Evolutionary conservation across 2,329 filamentous ascomycete species (phyloP).

Genomic region (Xylariaceae sp.): DNA sequence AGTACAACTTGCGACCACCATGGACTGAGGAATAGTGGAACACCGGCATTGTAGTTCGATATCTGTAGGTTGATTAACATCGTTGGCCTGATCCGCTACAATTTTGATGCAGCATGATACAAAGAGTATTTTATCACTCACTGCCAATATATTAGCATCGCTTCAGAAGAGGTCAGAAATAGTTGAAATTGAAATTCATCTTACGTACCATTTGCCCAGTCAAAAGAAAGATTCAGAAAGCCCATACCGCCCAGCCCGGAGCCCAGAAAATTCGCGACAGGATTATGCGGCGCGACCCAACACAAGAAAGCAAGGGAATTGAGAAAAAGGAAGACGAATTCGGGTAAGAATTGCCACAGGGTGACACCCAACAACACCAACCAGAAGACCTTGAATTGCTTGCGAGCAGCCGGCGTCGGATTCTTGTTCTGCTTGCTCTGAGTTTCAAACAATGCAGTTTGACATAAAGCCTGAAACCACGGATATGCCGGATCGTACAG

Average conservation of each 20-base stretch:
- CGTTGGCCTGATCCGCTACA: too few relatives aligned
- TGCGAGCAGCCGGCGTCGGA: conserved; percentile 44
- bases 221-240: conserved; percentile 54
- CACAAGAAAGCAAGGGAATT: conserved; percentile 59
- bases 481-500: conserved; percentile 56
- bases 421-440: conserved; percentile 49
- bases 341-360: conserved; percentile 59
- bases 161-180: too few relatives aligned
- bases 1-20: conserved; percentile 57
- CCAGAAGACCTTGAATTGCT: conserved; percentile 57
- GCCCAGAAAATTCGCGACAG: conserved; percentile 57
- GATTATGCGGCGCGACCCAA: conserved; percentile 58
- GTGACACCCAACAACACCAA: conserved; percentile 47
- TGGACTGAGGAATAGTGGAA: conserved; percentile 47
- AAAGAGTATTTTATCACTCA: too few relatives aligned
- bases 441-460: conserved; percentile 57
- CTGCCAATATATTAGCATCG: too few relatives aligned
- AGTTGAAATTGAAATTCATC: too few relatives aligned
- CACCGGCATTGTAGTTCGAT: conserved; percentile 42
- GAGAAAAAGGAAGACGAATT: conserved; percentile 57
- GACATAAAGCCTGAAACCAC: conserved; percentile 49
- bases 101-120: too few relatives aligned
- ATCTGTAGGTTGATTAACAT: conserved; percentile 27
- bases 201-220: conserved; percentile 49
- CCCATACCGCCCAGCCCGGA: conserved; percentile 60